Percentiles rank a stretch among this genome's conserved stretches.
These are phyloP conservation scores for Ophiostoma ips DNA, from an alignment of 2,329 filamentous ascomycete genomes.

Conservation along the genomic window DNA sequence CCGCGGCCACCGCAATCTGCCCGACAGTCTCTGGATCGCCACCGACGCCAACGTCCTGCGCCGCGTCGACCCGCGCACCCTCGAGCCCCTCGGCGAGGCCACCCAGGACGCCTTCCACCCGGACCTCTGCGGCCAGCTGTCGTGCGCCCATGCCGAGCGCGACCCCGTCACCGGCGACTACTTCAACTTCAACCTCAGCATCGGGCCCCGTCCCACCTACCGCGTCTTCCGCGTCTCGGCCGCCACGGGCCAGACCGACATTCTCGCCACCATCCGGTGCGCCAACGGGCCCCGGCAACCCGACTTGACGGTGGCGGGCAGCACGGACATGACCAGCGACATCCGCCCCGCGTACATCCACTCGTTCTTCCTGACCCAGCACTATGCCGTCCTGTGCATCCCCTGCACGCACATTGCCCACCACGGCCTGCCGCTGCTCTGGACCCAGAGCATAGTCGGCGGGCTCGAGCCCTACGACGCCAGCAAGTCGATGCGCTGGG, in stretches of 20 bases:
- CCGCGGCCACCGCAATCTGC: slow-evolving; percentile 25
- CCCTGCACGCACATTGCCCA: slow-evolving; percentile 49
- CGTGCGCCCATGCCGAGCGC: slow-evolving; percentile 56
- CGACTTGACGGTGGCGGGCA: neutral
- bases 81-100: slow-evolving; percentile 57
- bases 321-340: neutral
- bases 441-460: slow-evolving; percentile 53
- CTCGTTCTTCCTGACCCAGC: slow-evolving; percentile 59
- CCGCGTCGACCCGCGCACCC: slow-evolving; percentile 51
- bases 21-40: slow-evolving; percentile 36
- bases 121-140: slow-evolving; percentile 49
- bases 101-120: slow-evolving; percentile 51
- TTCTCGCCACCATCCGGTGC: slow-evolving; percentile 42
- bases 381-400: slow-evolving; percentile 59
- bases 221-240: slow-evolving; percentile 54
- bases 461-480: slow-evolving; percentile 50
- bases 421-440: slow-evolving; percentile 46
- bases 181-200: slow-evolving; percentile 68
- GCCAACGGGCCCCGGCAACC: slow-evolving; percentile 21
- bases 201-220: slow-evolving; percentile 44
- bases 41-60: slow-evolving; percentile 46
- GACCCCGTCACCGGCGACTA: slow-evolving; percentile 62
- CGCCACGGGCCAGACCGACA: slow-evolving; percentile 47
- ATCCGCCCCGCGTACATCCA: slow-evolving; percentile 59
- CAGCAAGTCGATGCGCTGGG: slow-evolving; percentile 48